These are phyloP conservation scores for Geotrichum fermentans DNA, from an alignment of 1,139 yeast species.

Conservation along the genomic window DNA sequence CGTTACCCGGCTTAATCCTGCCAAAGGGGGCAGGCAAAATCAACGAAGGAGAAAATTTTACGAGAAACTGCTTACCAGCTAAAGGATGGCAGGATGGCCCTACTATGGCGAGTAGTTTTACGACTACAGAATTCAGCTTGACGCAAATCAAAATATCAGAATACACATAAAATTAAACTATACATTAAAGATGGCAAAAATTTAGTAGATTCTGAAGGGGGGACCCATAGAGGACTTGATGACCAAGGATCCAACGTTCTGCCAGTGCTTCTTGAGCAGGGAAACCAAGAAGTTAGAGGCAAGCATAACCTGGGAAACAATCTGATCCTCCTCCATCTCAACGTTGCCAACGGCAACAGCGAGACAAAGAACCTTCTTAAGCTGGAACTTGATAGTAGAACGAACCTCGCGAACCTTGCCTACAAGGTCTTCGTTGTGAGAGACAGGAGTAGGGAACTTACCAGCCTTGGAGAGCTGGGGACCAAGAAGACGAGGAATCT, in stretches of 20 bases:
- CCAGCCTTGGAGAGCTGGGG: slow-evolving; percentile 99
- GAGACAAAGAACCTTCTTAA: slow-evolving; percentile 85
- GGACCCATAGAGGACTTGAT: slow-evolving; percentile 99
- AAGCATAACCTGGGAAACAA: slow-evolving; percentile 98
- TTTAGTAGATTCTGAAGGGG: slow-evolving; percentile 97
- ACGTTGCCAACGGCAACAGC: slow-evolving; percentile 98
- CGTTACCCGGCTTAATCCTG: too few species aligned
- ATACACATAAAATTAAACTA: too few species aligned
- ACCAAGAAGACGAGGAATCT: slow-evolving; percentile 99
- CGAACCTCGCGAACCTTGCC: slow-evolving; percentile 93
- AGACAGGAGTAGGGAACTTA: slow-evolving; percentile 99
- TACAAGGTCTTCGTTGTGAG: slow-evolving; percentile 98
- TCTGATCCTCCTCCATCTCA: slow-evolving; percentile 94
- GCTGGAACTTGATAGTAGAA: slow-evolving; percentile 99
- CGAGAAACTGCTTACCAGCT: too few species aligned
- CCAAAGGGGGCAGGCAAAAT: too few species aligned
- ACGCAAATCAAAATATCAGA: too few species aligned
- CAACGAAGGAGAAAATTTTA: too few species aligned
- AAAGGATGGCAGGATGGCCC: too few species aligned
- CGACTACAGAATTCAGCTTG: too few species aligned
- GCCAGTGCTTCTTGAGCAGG: slow-evolving; percentile 99
- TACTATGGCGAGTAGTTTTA: too few species aligned
- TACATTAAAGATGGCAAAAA: slow-evolving; percentile 22
- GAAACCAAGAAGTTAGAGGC: slow-evolving; percentile 99
- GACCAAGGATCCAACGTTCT: slow-evolving; percentile 98